Evolutionary conservation across 2,329 filamentous ascomycete species (phyloP).

Genomic region (Rugonectria rugulosa): DNA sequence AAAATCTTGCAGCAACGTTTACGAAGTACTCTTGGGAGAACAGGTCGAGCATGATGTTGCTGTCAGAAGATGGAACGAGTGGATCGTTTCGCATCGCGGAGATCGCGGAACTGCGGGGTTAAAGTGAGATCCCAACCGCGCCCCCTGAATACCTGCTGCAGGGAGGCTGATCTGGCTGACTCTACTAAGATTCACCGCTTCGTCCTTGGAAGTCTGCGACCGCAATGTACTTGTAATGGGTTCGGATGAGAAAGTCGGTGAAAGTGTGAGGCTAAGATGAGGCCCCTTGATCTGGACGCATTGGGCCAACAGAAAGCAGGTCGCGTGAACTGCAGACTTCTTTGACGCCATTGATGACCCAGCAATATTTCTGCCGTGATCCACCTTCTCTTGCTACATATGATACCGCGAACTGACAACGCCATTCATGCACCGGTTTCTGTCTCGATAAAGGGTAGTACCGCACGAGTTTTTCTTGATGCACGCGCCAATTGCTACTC

Average conservation of each 20-base stretch:
- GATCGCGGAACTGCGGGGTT: slow-evolving; percentile 35
- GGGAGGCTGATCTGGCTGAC: slow-evolving; percentile 20
- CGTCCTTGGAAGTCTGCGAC: background rate
- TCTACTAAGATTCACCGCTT: slow-evolving; percentile 25
- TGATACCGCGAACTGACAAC: background rate
- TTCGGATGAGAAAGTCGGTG: slow-evolving; percentile 30
- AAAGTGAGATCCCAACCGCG: slow-evolving; percentile 28
- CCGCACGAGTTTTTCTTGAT: too few species aligned
- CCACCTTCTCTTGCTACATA: background rate
- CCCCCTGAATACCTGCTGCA: slow-evolving; percentile 31
- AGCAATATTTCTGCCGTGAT: background rate
- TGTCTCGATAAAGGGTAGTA: too few species aligned
- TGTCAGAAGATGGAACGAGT: slow-evolving; percentile 16
- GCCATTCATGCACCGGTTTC: background rate
- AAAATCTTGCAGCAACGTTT: too few species aligned
- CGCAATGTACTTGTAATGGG: slow-evolving; percentile 7
- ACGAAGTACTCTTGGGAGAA: too few species aligned
- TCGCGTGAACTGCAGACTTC: slow-evolving; percentile 19
- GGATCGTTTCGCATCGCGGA: slow-evolving; percentile 24
- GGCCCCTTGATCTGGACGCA: slow-evolving; percentile 18
- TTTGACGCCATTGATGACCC: slow-evolving; percentile 8
- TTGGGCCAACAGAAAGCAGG: slow-evolving; percentile 19
- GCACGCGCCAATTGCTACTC: too few species aligned
- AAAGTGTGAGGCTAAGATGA: slow-evolving; percentile 25
- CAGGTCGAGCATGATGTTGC: slow-evolving; percentile 3